phyloP scores from a whole-genome alignment of 2,329 filamentous ascomycete genomes.

The Zymoseptoria pseudotritici region DNA sequence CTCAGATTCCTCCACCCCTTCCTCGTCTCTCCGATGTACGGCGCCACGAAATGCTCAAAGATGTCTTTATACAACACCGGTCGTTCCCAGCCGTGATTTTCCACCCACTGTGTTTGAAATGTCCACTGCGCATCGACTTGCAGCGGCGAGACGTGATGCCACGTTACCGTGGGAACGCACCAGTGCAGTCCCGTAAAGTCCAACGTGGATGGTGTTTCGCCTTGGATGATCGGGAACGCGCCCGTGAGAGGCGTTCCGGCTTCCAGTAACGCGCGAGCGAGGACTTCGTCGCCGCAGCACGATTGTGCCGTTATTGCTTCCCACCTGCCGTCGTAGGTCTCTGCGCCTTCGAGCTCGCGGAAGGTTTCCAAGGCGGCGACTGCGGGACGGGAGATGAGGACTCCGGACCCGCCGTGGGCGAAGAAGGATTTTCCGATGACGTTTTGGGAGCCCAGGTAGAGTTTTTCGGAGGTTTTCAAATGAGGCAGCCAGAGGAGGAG shows the following conservation, averaged over 20 bases:
- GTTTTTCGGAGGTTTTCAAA: constrained; percentile 38
- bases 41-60: constrained; percentile 27
- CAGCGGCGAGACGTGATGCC: constrained; percentile 28
- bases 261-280: constrained; percentile 43
- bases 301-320: constrained; percentile 39
- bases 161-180: constrained; percentile 37
- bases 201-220: constrained; percentile 36
- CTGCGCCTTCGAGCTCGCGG: constrained; percentile 35
- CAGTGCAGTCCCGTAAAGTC: constrained; percentile 38
- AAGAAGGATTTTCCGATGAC: constrained; percentile 32
- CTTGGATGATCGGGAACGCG: constrained; percentile 39
- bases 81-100: constrained; percentile 24
- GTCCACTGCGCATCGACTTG: constrained; percentile 28
- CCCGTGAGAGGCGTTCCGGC: constrained; percentile 39
- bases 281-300: constrained; percentile 49
- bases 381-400: constrained; percentile 39
- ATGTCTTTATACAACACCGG: constrained; percentile 29
- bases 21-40: constrained; percentile 25
- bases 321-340: constrained; percentile 32
- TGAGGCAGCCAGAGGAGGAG: constrained; percentile 44
- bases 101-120: constrained; percentile 27
- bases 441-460: constrained; percentile 44
- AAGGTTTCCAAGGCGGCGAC: constrained; percentile 30
- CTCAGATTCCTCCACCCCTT: constrained; percentile 30
- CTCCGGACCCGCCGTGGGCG: constrained; percentile 38